phyloP scores from a whole-genome alignment of 257 asterid genomes.

The Nicotiana undulata region DNA sequence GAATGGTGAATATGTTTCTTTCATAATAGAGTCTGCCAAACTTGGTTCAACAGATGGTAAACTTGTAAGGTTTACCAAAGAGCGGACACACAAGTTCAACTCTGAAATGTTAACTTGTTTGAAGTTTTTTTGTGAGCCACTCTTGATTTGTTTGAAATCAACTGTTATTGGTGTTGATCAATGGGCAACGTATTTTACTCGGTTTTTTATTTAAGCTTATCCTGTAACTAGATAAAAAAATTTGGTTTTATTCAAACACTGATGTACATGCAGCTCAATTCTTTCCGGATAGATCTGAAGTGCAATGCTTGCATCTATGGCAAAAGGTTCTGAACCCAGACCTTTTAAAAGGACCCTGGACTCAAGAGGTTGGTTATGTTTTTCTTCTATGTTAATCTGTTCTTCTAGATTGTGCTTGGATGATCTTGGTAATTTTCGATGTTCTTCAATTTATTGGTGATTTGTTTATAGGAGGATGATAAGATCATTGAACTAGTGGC shows the following conservation, averaged over 20 bases:
- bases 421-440: not conserved
- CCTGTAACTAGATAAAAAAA: not conserved
- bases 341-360: slow-evolving; percentile 98
- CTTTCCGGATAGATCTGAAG: slow-evolving; percentile 98
- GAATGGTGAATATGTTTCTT: not conserved
- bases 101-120: not conserved
- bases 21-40: not conserved
- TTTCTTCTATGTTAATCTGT: not conserved
- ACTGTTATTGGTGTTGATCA: not conserved
- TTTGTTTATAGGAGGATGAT: slow-evolving; percentile 76
- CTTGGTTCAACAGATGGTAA: not conserved
- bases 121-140: not conserved
- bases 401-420: not conserved
- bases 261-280: slow-evolving; percentile 61
- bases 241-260: not conserved
- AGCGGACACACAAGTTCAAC: not conserved
- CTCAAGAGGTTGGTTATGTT: slow-evolving; percentile 56
- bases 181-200: not conserved
- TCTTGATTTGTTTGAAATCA: not conserved
- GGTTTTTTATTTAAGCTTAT: not conserved
- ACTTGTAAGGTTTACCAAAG: not conserved
- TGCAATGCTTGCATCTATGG: slow-evolving; percentile 98
- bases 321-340: slow-evolving; percentile 98
- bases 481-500: slow-evolving; percentile 67
- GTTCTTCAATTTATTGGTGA: not conserved